phyloP scores from a whole-genome alignment of 78 protist species.

The Neovahlkampfia damariscottae region DNA sequence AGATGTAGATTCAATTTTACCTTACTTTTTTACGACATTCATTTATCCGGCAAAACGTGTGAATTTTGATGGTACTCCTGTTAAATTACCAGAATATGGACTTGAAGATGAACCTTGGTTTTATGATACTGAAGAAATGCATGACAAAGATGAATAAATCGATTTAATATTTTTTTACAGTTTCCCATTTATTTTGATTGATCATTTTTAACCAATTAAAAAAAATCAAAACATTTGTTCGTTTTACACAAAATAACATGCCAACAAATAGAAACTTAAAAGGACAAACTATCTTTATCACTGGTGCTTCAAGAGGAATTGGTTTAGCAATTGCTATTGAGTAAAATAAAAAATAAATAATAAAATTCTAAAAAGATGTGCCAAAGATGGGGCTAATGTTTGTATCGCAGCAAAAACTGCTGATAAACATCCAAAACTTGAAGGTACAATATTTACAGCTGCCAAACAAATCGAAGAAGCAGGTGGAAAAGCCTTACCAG shows the following conservation, averaged over 20 bases:
- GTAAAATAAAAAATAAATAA: too few species aligned
- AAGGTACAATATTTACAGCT: conserved; percentile 23
- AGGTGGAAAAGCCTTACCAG: conserved; percentile 24
- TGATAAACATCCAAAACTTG: background rate
- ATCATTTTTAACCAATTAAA: too few species aligned
- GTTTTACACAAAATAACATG: too few species aligned
- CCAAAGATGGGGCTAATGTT: conserved; percentile 13
- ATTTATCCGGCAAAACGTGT: conserved; percentile 8
- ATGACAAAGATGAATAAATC: too few species aligned
- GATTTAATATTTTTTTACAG: too few species aligned
- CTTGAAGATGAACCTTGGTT: too few species aligned
- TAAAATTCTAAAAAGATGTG: too few species aligned
- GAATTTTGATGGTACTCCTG: background rate
- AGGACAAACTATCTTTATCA: conserved; percentile 5
- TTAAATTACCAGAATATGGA: too few species aligned
- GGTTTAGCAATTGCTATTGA: conserved; percentile 32
- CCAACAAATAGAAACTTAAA: background rate
- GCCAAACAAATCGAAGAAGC: conserved; percentile 13
- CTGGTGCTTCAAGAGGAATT: conserved; percentile 35
- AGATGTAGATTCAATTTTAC: background rate
- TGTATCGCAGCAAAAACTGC: conserved; percentile 21
- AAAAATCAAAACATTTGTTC: too few species aligned
- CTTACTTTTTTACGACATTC: background rate
- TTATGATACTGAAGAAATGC: too few species aligned
- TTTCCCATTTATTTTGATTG: too few species aligned